Evolutionary conservation across 2,329 filamentous ascomycete species (phyloP), one percentile per base, ranked within the genome.

Genomic region (Beauveria sp.): DNA sequence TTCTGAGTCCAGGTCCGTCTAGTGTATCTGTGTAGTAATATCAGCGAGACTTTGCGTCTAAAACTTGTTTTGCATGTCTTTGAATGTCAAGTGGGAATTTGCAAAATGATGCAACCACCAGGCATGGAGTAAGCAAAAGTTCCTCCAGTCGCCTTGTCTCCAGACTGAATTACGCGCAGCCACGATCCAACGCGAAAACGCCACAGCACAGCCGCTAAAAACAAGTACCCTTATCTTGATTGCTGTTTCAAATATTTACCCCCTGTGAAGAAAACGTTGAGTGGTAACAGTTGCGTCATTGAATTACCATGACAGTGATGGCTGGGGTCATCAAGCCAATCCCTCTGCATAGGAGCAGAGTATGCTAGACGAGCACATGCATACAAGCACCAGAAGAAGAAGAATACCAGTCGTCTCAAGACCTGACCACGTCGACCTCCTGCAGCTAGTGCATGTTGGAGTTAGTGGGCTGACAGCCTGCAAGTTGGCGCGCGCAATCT

Each of bases 401-500:
- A 34, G 14, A 28, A 26, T 28, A 28, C 24, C 20, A 14, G 7
- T 26, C 47, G 8, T 46, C 30, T 8, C 54, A 30, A 45, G 43
- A 18, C 53, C 52, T 22, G 53, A 22, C 24, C 38, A 45, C 52
- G 24, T 55, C 53, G 53, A 12, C 24, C 52, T 45, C 24, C 53
- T 45, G 40, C 53, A 55, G 40, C 40, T n/a, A 45, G n/a, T 20
- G 18, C 38, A 20, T 18, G 24, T 18, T 26, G 22, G 8, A 26
- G 30, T 34, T 49, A 18, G 55, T 58, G 55, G 45, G 46, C 55
- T 42, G 45, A 50, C 45, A 14, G 45, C 34, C 34, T 50, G 22
- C 55, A 20, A n/a, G 30, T 50, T 58, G 22, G 55, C 55, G 45
- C 55, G 18, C 8, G 46, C 43, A 58, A 58, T 58, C 53, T 56